phyloP scores from a whole-genome alignment of 139 green algal genomes.

The Deuterostichococcus epilithicus region DNA sequence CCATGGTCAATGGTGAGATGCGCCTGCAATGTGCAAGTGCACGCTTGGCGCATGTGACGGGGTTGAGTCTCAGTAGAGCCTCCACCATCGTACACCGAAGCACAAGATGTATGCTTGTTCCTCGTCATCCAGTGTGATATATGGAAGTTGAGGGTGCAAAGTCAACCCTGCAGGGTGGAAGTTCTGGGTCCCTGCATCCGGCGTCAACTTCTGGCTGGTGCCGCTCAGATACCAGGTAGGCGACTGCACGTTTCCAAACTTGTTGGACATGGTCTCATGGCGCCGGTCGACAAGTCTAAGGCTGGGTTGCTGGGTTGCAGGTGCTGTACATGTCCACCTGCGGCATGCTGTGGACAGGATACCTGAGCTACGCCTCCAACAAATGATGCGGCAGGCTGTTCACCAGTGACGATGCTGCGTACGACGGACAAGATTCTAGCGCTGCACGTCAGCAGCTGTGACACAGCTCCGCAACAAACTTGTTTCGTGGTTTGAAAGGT shows the following conservation, averaged over 20 bases:
- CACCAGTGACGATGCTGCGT: background rate
- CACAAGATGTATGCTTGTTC: slow-evolving; percentile 14
- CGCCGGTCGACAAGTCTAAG: background rate
- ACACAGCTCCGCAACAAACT: no score
- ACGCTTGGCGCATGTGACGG: background rate
- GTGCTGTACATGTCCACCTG: slow-evolving; percentile 86
- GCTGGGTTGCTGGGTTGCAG: background rate
- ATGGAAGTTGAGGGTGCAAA: no score
- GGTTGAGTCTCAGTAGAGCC: background rate
- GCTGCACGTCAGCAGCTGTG: no score
- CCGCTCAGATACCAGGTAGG: slow-evolving; percentile 58
- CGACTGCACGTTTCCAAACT: no score
- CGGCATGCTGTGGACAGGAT: slow-evolving; percentile 78
- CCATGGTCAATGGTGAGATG: slow-evolving; percentile 63
- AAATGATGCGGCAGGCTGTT: background rate
- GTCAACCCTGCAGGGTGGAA: slow-evolving; percentile 64
- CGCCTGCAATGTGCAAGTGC: background rate
- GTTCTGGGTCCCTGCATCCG: slow-evolving; percentile 83
- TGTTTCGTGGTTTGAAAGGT: no score
- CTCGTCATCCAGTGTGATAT: no score
- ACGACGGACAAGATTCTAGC: no score
- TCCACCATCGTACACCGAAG: background rate
- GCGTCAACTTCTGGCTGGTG: slow-evolving; percentile 75
- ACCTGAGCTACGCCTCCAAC: slow-evolving; percentile 67
- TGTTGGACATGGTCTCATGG: background rate